Base-by-base conservation (phyloP, 306 rosid genomes). In the Ormosia semicastrata region DNA sequence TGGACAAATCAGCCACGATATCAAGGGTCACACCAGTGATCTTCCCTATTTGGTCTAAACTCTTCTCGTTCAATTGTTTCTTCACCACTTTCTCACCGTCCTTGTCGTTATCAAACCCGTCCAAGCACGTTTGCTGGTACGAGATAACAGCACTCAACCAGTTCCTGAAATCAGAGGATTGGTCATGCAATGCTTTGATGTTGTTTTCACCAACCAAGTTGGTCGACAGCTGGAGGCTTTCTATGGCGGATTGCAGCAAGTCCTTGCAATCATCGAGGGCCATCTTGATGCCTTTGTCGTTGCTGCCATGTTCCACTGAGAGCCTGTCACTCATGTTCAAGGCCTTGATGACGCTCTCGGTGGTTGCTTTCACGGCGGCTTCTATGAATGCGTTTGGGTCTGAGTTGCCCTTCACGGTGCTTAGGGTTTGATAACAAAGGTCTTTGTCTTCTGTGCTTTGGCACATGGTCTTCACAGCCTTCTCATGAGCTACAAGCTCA, bases 91-190 rank as follows among this genome's bases (percentile, higher is more conserved):
- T 47, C 40, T 82, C 85, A 1, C 86, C 66, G 2, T 80, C 79
- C 4, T 76, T 75, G 2, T 47, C 72, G 0, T 43, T 37, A 2
- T 88, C 80, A 0, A 85, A 79, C 0, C 90, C 90, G 1, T 90
- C 94, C 39, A 77, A 70, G 64, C 98, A 94, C 0, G 95, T 66
- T 15, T 87, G 76, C 1, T 90, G 89, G 77, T 86, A 94, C 2
- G 94, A 83, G 77, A 91, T 66, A n/a, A 90, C 89, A 0, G 94
- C 82, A 3, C 91, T 88, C 46, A 94, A 69, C 98, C 98, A 94
- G 7, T 80, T 91, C 79, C 82, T 89, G 47, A 94, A 83, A 43
- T 92, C 96, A 8, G 79, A 83, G 0, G 80, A 1, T 24, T 78
- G 89, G 10, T 84, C 88, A 6, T 56, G 33, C n/a, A 92, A 0